Base-by-base conservation (phyloP, 192 early-diverging fungal genomes). In the Coemansia aciculifera region DNA sequence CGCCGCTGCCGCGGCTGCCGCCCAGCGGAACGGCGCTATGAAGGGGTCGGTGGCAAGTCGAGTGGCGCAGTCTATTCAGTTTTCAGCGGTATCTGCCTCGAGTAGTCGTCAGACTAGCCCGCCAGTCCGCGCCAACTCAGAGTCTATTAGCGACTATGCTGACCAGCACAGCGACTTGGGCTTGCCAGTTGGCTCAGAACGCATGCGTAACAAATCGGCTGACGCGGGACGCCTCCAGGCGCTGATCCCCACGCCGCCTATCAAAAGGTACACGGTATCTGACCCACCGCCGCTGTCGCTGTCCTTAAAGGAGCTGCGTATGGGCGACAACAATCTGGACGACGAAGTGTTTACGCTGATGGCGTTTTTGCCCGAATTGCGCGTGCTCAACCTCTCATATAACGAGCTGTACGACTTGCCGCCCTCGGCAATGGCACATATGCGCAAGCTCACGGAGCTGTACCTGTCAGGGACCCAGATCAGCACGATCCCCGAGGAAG, bases 381-480 rank as follows among this genome's bases (percentile, higher is more conserved):
- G 80, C n/a, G 78, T 89, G 15, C 83, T 97, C 37, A 95, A 97
- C 59, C 75, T 92, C 43, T 89, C 91, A 61, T 95, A 95, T 76
- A 87, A 90, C 51, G 78, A 86, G 65, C 84, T 97, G 43, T 87
- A 87, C 63, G 93, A 97, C 61, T 85, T 97, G 59, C 93, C 92
- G 15, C 82, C 90, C 1, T 88, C 89, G 59, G 87, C 91, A 4
- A 84, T 92, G 63, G 89, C 83, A 24, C 89, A 86, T 68, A 86
- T 88, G 70, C 87, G 77, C 62, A 83, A 92, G 61, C 67, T 95
- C 59, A 81, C 74, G 13, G 93, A 94, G 65, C 80, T 97, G 21
- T 91, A 94, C 72, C 68, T 97, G 38, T 89, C 89, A 13, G 94
- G 95, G 3, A 95, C 95, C 71, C 87, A 93, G 46, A 83, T 97